Conservation (phyloP, 352 stramenopile species). For the Phytophthora sp. region DNA sequence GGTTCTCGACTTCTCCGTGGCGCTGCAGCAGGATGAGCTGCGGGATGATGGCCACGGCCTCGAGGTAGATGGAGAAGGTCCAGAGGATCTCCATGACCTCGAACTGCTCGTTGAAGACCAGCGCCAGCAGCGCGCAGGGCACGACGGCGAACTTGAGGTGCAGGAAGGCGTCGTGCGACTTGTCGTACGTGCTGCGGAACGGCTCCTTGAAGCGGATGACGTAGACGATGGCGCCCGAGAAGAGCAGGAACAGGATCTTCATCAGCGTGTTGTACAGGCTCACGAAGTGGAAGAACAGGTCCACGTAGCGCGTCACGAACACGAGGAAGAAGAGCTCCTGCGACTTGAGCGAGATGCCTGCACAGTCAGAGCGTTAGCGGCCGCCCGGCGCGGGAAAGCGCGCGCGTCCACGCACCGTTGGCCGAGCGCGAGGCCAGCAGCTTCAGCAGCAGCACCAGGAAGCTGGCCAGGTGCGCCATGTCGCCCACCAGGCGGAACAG, state of each 20-base stretch:
- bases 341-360: slow-evolving; percentile 98
- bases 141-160: slow-evolving; percentile 98
- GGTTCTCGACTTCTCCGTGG: slow-evolving; percentile 98
- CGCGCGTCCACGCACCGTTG: slow-evolving; percentile 61
- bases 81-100: slow-evolving; percentile 95
- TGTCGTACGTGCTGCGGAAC: slow-evolving; percentile 98
- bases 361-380: not conserved
- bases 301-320: slow-evolving; percentile 98
- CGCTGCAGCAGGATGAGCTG: slow-evolving; percentile 99
- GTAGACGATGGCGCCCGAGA: slow-evolving; percentile 98
- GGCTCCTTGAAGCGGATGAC: slow-evolving; percentile 97
- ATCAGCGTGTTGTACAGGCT: slow-evolving; percentile 99
- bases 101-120: slow-evolving; percentile 95
- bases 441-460: slow-evolving; percentile 98
- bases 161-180: slow-evolving; percentile 98
- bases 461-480: slow-evolving; percentile 99
- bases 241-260: slow-evolving; percentile 98
- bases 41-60: slow-evolving; percentile 98
- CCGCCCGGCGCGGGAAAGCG: too few relatives aligned
- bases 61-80: slow-evolving; percentile 99
- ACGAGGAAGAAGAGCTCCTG: slow-evolving; percentile 99
- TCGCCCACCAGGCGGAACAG: slow-evolving; percentile 98
- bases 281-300: slow-evolving; percentile 97
- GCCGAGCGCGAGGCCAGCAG: slow-evolving; percentile 89
- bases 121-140: slow-evolving; percentile 95